These are phyloP conservation scores for Pleurotus tuoliensis DNA, from an alignment of 768 basidiomycete genomes.

Conservation along the genomic window DNA sequence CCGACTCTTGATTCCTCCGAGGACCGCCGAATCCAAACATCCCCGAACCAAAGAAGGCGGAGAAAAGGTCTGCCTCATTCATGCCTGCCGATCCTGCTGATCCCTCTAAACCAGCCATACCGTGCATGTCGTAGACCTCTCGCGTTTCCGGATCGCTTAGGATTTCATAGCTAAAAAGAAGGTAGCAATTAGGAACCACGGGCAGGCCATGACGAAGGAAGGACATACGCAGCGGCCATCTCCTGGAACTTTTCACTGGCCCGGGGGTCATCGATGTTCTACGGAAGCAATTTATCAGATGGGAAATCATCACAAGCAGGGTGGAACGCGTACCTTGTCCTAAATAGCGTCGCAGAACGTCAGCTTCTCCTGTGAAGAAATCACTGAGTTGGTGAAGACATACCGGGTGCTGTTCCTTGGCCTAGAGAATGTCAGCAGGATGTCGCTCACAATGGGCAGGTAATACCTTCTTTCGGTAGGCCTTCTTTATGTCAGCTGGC, in stretches of 20 bases:
- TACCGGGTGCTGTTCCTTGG: conserved; percentile 86
- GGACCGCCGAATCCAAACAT: conserved; percentile 53
- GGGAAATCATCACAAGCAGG: not conserved
- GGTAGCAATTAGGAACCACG: not conserved
- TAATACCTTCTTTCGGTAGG: conserved; percentile 86
- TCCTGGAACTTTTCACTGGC: conserved; percentile 85
- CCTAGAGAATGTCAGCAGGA: conserved; percentile 36
- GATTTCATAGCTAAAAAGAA: conserved; percentile 67
- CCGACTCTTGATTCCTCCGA: conserved; percentile 65
- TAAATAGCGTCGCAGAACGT: conserved; percentile 19
- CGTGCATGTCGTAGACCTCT: conserved; percentile 68
- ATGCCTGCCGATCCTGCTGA: conserved; percentile 44
- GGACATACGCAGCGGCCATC: conserved; percentile 78
- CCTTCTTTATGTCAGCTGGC: conserved; percentile 86
- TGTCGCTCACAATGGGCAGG: conserved; percentile 15
- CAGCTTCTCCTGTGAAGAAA: not conserved
- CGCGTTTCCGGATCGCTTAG: conserved; percentile 67
- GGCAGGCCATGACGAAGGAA: conserved; percentile 3
- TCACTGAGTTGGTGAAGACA: conserved; percentile 11
- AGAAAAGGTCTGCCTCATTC: conserved; percentile 68
- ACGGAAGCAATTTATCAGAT: not conserved
- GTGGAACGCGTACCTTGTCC: conserved; percentile 55
- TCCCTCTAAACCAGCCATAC: conserved; percentile 63
- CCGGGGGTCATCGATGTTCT: conserved; percentile 88
- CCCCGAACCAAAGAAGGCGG: conserved; percentile 61